Base-by-base conservation (phyloP, 495 filamentous ascomycete species). In the Geopyxis carbonaria region DNA sequence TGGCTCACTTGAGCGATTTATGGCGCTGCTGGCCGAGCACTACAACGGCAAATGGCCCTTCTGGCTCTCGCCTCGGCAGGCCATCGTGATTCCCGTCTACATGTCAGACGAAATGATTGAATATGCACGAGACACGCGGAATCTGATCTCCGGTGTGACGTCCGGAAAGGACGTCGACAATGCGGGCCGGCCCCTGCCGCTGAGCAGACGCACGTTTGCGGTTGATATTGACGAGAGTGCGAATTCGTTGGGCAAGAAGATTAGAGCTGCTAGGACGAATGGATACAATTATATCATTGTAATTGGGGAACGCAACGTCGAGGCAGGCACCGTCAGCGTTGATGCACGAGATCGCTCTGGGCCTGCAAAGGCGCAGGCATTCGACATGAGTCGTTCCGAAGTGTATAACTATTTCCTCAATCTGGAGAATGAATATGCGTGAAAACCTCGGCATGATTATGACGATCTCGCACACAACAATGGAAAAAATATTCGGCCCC, bases 51-150 rank as follows among this genome's bases (percentile, higher is more conserved):
- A 67, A 39, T 91, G 80, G 75, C 86, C 86, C 4, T 86, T 93
- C 57, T 94, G 86, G 86, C 62, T 94, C 20, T 85, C 80, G 29
- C 86, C 86, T 2, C 70, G 75, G 4, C 86, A 89, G 52, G 73
- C 72, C 20, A 73, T 82, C 31, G 70, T 94, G 31, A 47, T 92
- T 29, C 83, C 83, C 0, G 71, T 92, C 23, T 78, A 75, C 43
- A 66, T 46, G 69, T 65, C 67, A 23, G 61, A 64, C 11, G 38
- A 46, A 0, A 68, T 85, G 8, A 44, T 78, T 24, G 54, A 58
- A 2, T 70, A 68, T 46, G 78, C 80, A 1, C 52, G 65, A 21
- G 46, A 65, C 19, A 65, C 63, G 10, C 59, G 53, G 40, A 51
- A 57, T 15, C 49, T 55, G 38, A 59, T 70, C n/a, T 58, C 61